Evolutionary conservation across 2,329 filamentous ascomycete species (phyloP).

Genomic region (Colletotrichum melonis): DNA sequence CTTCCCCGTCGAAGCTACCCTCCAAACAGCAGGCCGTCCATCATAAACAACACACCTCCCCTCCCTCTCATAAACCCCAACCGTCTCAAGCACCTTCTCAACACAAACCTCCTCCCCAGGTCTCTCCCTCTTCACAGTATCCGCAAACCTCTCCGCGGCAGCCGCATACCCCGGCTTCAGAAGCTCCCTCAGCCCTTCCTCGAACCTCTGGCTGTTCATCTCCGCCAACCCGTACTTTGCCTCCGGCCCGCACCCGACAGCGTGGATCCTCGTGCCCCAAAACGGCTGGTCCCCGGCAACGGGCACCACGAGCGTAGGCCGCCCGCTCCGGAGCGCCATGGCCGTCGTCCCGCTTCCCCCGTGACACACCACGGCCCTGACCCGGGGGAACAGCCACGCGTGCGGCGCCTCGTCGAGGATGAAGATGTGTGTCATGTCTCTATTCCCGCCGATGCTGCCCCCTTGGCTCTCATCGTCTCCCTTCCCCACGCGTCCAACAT

Average conservation of each 20-base stretch:
- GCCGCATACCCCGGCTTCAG: conserved; percentile 9
- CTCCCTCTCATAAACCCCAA: conserved; percentile 15
- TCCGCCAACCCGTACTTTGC: conserved; percentile 2
- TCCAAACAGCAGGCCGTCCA: conserved; percentile 24
- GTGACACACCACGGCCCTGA: conserved; percentile 30
- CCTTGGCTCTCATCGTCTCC: neutral
- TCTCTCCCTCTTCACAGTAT: conserved; percentile 2
- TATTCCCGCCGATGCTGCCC: no score
- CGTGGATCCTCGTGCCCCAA: conserved; percentile 17
- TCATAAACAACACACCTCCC: conserved; percentile 11
- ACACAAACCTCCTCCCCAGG: conserved; percentile 23
- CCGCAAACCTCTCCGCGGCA: conserved; percentile 12
- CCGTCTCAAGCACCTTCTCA: conserved; percentile 1
- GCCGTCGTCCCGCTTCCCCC: conserved; percentile 31
- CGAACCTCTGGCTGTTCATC: conserved; percentile 1
- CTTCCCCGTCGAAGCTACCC: no score
- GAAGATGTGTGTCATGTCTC: neutral
- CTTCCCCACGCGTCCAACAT: neutral
- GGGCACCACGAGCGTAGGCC: conserved; percentile 28
- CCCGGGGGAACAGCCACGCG: conserved; percentile 30
- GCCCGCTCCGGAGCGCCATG: conserved; percentile 26
- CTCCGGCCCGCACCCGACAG: conserved; percentile 19
- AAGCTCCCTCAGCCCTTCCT: conserved; percentile 7
- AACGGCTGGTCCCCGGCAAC: conserved; percentile 34
- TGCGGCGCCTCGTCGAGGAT: conserved; percentile 31